A percentile compares a stretch with the other conserved stretches of the same genome.
phyloP scores from a whole-genome alignment of 495 filamentous ascomycete species.

The Xylaria scruposa region DNA sequence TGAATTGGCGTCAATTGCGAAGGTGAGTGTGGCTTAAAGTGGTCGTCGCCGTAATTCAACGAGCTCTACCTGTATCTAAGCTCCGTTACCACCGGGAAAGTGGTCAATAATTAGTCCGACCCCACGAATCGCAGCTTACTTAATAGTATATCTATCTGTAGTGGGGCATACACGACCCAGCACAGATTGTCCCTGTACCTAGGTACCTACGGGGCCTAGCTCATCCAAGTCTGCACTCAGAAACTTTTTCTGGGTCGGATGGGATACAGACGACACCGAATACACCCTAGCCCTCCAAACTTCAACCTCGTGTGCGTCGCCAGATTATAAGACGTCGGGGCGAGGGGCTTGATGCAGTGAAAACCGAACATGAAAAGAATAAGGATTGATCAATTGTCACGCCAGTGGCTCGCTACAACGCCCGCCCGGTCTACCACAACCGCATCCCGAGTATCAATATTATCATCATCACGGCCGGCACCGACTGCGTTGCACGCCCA shows the following conservation, averaged over 20 bases:
- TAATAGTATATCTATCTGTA: no score
- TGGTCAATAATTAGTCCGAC: conserved; percentile 35
- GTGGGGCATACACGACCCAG: conserved; percentile 21
- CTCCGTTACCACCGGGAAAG: neutral
- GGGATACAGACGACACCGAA: conserved; percentile 35
- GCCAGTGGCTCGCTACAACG: conserved; percentile 64
- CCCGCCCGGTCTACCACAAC: conserved; percentile 30
- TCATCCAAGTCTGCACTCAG: conserved; percentile 30
- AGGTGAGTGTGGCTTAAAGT: conserved; percentile 24
- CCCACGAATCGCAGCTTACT: conserved; percentile 11
- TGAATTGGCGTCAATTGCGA: conserved; percentile 33
- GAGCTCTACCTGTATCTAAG: conserved; percentile 22
- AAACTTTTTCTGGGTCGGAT: conserved; percentile 45
- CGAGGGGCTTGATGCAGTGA: conserved; percentile 34
- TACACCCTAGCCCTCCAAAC: conserved; percentile 33
- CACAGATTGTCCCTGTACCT: neutral
- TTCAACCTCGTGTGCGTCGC: conserved; percentile 37
- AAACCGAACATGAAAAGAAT: conserved; percentile 55
- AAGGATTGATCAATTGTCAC: conserved; percentile 73
- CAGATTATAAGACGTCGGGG: conserved; percentile 33
- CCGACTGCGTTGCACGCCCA: conserved; percentile 33
- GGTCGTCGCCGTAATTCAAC: conserved; percentile 19
- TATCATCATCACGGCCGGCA: conserved; percentile 31
- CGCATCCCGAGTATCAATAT: conserved; percentile 35
- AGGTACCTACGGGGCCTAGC: conserved; percentile 9